Base-by-base conservation (phyloP, 1,139 yeast genomes). In the Lodderomyces margitis region DNA sequence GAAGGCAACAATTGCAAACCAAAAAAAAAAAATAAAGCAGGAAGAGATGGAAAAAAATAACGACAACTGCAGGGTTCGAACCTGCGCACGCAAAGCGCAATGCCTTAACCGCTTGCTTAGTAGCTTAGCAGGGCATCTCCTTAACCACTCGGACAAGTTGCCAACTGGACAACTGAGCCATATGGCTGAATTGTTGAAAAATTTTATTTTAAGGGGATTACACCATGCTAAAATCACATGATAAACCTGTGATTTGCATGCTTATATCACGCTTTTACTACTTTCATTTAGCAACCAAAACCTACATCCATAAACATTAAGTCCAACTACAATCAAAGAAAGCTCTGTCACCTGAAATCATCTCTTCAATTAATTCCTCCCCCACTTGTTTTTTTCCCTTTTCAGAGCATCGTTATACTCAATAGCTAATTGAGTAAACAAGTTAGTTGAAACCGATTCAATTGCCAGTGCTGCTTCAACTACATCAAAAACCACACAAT, bases 21-120 rank as follows among this genome's bases (percentile, higher is more conserved):
- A 19, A 11, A 33, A 38, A 14, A 34, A 21, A 23, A 21, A 32
- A 36, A 31, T 24, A 31, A 45, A 51, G 61, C 17, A 36, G 28
- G 30, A 36, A 38, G 32, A 46, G 50, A 12, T 14, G 17, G 14
- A 5, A 36, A 40, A 32, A 34, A 27, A 41, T 59, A 46, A 48
- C 87, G 87, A 80, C 87, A 81, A 80, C 84, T 75, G 86, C 87
- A 81, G 87, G 87, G 81, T 80, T 82, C 83, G 87, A 82, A 82
- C 88, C 87, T 81, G 86, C 87, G 88, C 86, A 86, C 87, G 86
- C 78, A 74, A 46, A 73, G 76, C 83, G 86, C 88, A 85, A 81
- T 28, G 32, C 32, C 32, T 28, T 15, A 28, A 28, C 32, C 32
- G 32, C 32, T 28, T 28, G 32, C 32, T 28, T 28, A 28, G 32